phyloP scores from a whole-genome alignment of 2,329 filamentous ascomycete species.

The Chrysoporthe deuterocubensis region DNA sequence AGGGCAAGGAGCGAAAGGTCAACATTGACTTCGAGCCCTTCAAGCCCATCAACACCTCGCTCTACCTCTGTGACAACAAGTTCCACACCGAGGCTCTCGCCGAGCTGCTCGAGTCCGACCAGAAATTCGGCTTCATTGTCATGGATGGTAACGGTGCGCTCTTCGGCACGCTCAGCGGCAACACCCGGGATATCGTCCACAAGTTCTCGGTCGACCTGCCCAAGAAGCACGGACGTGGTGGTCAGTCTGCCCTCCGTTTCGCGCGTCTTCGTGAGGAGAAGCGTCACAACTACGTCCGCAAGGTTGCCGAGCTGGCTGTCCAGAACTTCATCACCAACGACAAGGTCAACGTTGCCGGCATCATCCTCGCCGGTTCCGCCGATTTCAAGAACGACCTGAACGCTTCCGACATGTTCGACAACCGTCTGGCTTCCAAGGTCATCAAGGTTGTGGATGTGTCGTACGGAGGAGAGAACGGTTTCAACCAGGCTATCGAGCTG shows the following conservation, averaged over 20 bases:
- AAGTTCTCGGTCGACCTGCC: conserved; percentile 98
- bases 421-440: conserved; percentile 88
- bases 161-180: conserved; percentile 95
- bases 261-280: conserved; percentile 99
- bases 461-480: conserved; percentile 98
- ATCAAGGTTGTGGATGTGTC: conserved; percentile 99
- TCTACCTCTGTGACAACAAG: conserved; percentile 99
- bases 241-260: conserved; percentile 99
- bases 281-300: conserved; percentile 99
- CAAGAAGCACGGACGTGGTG: conserved; percentile 99
- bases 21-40: conserved; percentile 99
- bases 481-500: conserved; percentile 98
- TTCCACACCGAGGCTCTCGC: conserved; percentile 98
- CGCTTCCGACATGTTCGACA: conserved; percentile 95
- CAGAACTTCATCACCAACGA: conserved; percentile 99
- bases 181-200: conserved; percentile 94
- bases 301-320: conserved; percentile 95
- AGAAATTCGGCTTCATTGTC: conserved; percentile 99
- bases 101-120: conserved; percentile 96
- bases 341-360: conserved; percentile 95
- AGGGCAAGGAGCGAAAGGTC: conserved; percentile 99
- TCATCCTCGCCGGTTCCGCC: conserved; percentile 94
- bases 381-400: conserved; percentile 99
- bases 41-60: conserved; percentile 99
- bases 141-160: conserved; percentile 99